Conservation (phyloP, 2,329 filamentous ascomycete species). For the Aureobasidium musti region DNA sequence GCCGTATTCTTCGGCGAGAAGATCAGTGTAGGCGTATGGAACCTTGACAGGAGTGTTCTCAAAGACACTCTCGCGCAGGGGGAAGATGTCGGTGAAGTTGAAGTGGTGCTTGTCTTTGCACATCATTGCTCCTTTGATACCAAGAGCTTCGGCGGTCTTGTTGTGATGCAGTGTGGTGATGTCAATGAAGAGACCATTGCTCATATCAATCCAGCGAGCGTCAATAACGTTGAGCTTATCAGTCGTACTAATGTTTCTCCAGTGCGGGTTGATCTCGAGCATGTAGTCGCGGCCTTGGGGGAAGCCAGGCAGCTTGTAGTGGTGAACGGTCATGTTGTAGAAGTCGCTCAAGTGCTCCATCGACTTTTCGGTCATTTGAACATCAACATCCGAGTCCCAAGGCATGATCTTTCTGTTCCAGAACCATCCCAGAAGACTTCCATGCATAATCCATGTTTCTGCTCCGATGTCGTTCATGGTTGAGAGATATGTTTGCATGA, state of each 20-base stretch:
- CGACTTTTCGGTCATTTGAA: constrained; percentile 58
- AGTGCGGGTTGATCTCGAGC: constrained; percentile 62
- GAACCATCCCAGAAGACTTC: constrained; percentile 63
- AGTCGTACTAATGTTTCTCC: constrained; percentile 46
- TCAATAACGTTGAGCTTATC: constrained; percentile 61
- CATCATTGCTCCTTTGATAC: constrained; percentile 50
- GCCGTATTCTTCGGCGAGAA: constrained; percentile 60
- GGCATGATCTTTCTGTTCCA: constrained; percentile 64
- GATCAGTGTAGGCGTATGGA: constrained; percentile 57
- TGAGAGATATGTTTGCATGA: constrained; percentile 58
- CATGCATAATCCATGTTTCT: constrained; percentile 66
- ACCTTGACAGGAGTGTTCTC: constrained; percentile 57
- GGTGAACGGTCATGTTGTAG: constrained; percentile 64
- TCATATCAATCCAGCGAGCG: constrained; percentile 62
- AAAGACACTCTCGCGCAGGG: constrained; percentile 57
- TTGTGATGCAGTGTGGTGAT: constrained; percentile 59
- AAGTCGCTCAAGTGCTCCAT: constrained; percentile 59
- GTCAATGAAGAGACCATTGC: constrained; percentile 62
- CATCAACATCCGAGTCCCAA: constrained; percentile 64
- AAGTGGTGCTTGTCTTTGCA: constrained; percentile 62
- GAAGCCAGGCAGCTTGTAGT: constrained; percentile 40
- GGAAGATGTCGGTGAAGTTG: constrained; percentile 57
- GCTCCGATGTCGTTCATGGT: constrained; percentile 60
- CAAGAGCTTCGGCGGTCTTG: constrained; percentile 43
- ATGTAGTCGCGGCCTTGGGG: constrained; percentile 49